Base-by-base conservation (phyloP, 495 filamentous ascomycete species). In the Xylaria palmicola region DNA sequence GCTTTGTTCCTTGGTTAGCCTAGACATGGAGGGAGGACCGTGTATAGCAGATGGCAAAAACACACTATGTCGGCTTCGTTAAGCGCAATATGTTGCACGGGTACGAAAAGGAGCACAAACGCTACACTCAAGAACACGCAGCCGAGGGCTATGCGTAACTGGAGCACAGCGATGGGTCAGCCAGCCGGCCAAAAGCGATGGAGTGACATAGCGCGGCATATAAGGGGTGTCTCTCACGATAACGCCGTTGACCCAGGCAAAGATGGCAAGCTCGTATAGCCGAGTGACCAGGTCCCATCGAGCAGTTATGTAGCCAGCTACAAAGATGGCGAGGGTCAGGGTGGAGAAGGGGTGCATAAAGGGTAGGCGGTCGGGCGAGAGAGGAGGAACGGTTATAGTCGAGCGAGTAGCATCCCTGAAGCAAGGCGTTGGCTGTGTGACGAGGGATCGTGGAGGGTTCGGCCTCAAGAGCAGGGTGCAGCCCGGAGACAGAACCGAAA, bases 241-340 rank as follows among this genome's bases (percentile, higher is more conserved):
- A 69, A 99, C 94, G 71, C 93, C 92, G 90, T 97, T 91, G 74
- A 96, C 90, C 93, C 92, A 96, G 65, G 95, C 94, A 74, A 97
- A 99, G 55, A 94, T 90, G 54, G 91, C 90, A 67, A 99, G 83
- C 75, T 98, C 93, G 87, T 96, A 93, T 56, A 97, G 83, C 64
- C 92, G 88, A 57, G 92, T 96, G 64, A 97, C 92, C 54, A 99
- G 86, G 75, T 97, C 93, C 92, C 92, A 98, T 80, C 95, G 88
- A 68, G 94, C 94, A 76, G 95, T 97, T 73, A 91, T 97, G 82
- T 99, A 99, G 76, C 94, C 94, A 77, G 94, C 93, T 81, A 98
- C 87, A 79, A 99, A 99, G 82, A 99, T 96, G 73, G 88, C 92
- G 77, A 95, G 86, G 59, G 92, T 93, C 76, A 96, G 83, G 73